These are phyloP conservation scores for Phtheirospermum japonicum DNA, from an alignment of 257 asterid species.

Conservation along the genomic window DNA sequence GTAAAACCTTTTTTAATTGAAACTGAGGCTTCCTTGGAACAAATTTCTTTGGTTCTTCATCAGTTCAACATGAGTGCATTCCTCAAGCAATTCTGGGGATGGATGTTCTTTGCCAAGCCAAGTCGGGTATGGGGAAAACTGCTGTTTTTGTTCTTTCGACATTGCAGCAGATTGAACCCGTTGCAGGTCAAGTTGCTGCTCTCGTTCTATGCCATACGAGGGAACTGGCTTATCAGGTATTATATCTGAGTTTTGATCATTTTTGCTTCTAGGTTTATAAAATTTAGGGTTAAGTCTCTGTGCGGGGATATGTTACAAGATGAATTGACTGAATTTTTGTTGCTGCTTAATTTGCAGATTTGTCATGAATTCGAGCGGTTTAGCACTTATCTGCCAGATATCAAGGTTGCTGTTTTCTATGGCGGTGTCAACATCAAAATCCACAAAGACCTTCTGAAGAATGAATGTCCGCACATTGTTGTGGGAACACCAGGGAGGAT, in stretches of 20 bases:
- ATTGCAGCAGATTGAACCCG: constrained; percentile 83
- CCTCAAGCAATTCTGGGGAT: constrained; percentile 94
- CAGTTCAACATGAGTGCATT: constrained; percentile 96
- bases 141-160: constrained; percentile 92
- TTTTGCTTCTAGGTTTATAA: neutral
- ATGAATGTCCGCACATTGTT: constrained; percentile 89
- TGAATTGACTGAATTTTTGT: neutral
- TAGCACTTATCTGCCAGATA: constrained; percentile 75
- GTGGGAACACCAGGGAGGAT: constrained; percentile 92
- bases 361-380: constrained; percentile 90
- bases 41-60: constrained; percentile 72
- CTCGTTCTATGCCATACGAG: constrained; percentile 86
- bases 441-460: constrained; percentile 83
- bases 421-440: constrained; percentile 77
- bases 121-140: constrained; percentile 96
- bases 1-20: constrained; percentile 64
- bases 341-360: constrained; percentile 49
- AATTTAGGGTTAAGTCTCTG: neutral
- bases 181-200: constrained; percentile 88
- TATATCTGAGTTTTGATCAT: neutral
- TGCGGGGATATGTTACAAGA: neutral
- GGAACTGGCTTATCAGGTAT: constrained; percentile 92
- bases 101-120: constrained; percentile 95
- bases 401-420: constrained; percentile 83
- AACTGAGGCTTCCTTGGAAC: constrained; percentile 83